These are phyloP conservation scores for Mentha longifolia DNA, from an alignment of 257 asterid genomes.

Conservation along the genomic window DNA sequence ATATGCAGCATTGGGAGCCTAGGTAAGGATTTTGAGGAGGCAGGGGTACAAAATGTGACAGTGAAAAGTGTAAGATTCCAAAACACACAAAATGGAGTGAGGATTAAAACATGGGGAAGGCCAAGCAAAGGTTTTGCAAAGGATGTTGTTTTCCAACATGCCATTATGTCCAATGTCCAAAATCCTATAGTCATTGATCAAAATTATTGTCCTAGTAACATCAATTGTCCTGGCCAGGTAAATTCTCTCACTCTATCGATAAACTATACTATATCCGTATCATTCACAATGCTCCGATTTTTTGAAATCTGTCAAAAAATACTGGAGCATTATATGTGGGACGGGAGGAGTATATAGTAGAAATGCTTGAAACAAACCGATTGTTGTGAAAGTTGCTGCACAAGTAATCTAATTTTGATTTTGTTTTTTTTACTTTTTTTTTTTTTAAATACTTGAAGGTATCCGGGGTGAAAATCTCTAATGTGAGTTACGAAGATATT, in stretches of 20 bases:
- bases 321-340: too few relatives aligned
- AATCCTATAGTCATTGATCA: conserved; percentile 74
- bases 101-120: conserved; percentile 68
- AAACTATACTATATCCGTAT: background rate
- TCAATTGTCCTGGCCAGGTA: conserved; percentile 61
- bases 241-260: background rate
- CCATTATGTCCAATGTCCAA: conserved; percentile 54
- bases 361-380: too few relatives aligned
- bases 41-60: conserved; percentile 63
- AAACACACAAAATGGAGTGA: conserved; percentile 57
- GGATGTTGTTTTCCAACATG: conserved; percentile 54
- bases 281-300: too few relatives aligned
- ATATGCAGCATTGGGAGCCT: conserved; percentile 64
- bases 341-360: too few relatives aligned
- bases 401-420: too few relatives aligned
- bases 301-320: too few relatives aligned
- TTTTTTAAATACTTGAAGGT: conserved; percentile 20
- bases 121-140: conserved; percentile 65
- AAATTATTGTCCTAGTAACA: conserved; percentile 55
- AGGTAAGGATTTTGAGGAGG: conserved; percentile 52
- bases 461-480: conserved; percentile 62
- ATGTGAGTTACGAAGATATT: conserved; percentile 51
- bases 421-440: too few relatives aligned
- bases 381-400: too few relatives aligned
- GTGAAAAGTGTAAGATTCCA: conserved; percentile 43